Evolutionary conservation across 768 basidiomycete species (phyloP).

Genomic region (Saitozyma podzolica): DNA sequence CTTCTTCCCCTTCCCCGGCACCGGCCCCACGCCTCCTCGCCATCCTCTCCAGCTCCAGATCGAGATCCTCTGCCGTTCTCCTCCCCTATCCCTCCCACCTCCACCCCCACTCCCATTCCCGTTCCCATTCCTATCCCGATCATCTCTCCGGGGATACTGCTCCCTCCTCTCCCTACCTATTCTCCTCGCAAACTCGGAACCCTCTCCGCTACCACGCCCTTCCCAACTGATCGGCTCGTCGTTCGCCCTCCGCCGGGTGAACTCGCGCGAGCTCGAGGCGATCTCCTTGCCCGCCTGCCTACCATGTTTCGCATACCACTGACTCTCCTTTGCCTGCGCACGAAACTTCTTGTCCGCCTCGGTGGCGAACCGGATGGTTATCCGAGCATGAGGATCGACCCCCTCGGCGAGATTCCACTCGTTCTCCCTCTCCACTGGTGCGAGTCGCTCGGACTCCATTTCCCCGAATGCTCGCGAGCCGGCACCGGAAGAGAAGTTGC

Average conservation of each 20-base stretch:
- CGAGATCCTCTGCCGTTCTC: constrained; percentile 83
- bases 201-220: constrained; percentile 24
- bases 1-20: constrained; percentile 63
- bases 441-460: background rate
- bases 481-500: constrained; percentile 18
- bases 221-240: constrained; percentile 20
- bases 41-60: constrained; percentile 82
- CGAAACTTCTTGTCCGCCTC: constrained; percentile 37
- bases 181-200: constrained; percentile 31
- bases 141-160: constrained; percentile 30
- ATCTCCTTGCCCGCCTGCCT: constrained; percentile 44
- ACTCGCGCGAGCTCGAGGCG: background rate
- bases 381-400: constrained; percentile 39
- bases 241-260: constrained; percentile 2
- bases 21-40: constrained; percentile 70
- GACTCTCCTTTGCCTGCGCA: constrained; percentile 34
- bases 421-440: constrained; percentile 5
- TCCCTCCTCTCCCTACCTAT: constrained; percentile 59
- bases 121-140: constrained; percentile 60
- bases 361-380: constrained; percentile 44
- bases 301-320: constrained; percentile 48
- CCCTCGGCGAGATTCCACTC: constrained; percentile 33
- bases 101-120: constrained; percentile 77
- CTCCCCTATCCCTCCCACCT: constrained; percentile 68
- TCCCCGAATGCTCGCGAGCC: background rate